A percentile compares a stretch with the other conserved stretches of the same genome.
Conservation (phyloP, 495 filamentous ascomycete genomes). For the Hyaloscypha finlandica region DNA sequence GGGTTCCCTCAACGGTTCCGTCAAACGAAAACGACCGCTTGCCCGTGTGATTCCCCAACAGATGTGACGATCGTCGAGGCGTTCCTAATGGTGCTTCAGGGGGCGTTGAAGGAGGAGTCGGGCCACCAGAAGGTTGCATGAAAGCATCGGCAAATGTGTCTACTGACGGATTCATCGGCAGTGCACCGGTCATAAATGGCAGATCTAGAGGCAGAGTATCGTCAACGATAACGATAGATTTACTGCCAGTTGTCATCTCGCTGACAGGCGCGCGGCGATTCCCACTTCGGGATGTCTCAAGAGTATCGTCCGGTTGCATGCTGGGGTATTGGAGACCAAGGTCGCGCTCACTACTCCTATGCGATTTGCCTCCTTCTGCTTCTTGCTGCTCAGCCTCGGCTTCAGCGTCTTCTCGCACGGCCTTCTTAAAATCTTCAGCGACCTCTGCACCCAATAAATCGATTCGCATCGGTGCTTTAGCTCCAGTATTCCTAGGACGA, state of each 20-base stretch:
- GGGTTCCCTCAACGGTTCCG: constrained; percentile 21
- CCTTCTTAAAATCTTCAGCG: constrained; percentile 69
- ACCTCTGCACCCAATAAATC: constrained; percentile 81
- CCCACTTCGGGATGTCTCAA: constrained; percentile 18
- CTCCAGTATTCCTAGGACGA: constrained; percentile 40
- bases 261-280: constrained; percentile 37
- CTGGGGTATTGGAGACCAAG: constrained; percentile 27
- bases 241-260: constrained; percentile 73
- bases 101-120: constrained; percentile 56
- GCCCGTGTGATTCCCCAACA: constrained; percentile 38
- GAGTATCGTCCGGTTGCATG: constrained; percentile 24
- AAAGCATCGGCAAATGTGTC: constrained; percentile 52
- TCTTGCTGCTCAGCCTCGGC: constrained; percentile 40
- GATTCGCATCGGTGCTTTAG: constrained; percentile 55
- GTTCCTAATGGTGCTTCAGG: constrained; percentile 42
- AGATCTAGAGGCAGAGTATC: constrained; percentile 53
- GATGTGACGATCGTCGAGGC: constrained; percentile 52
- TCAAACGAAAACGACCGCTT: constrained; percentile 39
- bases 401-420: constrained; percentile 57
- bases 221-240: constrained; percentile 88
- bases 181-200: constrained; percentile 48
- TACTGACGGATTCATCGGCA: constrained; percentile 48
- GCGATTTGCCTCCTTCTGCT: constrained; percentile 8
- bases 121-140: constrained; percentile 41
- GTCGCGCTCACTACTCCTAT: constrained; percentile 27